A percentile compares a stretch with the other conserved stretches of the same genome.
These are phyloP conservation scores for Hordeum pubiflorum DNA, from an alignment of 202 grass and related monocot genomes.

Conservation along the genomic window DNA sequence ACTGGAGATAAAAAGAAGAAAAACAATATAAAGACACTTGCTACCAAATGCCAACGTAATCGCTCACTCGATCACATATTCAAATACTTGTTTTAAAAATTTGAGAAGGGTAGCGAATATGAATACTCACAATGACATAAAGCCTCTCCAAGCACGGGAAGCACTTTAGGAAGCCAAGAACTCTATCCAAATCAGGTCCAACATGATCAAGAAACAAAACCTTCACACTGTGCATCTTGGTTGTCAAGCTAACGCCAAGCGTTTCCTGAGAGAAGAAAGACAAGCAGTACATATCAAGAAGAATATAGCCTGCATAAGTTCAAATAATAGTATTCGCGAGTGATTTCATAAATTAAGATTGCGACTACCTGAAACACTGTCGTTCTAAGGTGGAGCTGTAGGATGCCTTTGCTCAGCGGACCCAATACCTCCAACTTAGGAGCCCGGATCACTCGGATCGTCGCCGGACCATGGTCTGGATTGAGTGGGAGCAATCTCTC, in stretches of 20 bases:
- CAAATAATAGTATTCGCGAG: too few species aligned
- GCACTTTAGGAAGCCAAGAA: not conserved
- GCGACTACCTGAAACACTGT: not conserved
- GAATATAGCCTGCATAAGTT: not conserved
- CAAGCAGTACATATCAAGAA: not conserved
- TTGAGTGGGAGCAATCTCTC: not conserved
- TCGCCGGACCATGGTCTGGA: rapidly evolving
- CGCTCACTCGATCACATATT: too few species aligned
- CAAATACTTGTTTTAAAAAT: not conserved
- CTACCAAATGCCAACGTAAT: too few species aligned
- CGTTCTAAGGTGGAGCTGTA: not conserved
- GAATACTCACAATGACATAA: not conserved
- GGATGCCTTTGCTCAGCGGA: not conserved
- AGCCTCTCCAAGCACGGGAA: not conserved
- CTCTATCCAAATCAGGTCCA: not conserved
- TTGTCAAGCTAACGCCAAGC: not conserved
- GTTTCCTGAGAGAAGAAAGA: not conserved
- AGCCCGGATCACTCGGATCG: not conserved
- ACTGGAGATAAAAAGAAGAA: not conserved
- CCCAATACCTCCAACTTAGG: not conserved
- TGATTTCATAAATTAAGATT: not conserved
- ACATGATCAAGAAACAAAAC: not conserved
- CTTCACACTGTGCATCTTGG: not conserved
- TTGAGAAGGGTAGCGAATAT: not conserved
- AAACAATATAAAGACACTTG: not conserved